Percentiles rank a stretch among this genome's conserved stretches.
These are phyloP conservation scores for Talaromyces borbonicus DNA, from an alignment of 495 filamentous ascomycete genomes.

Conservation along the genomic window DNA sequence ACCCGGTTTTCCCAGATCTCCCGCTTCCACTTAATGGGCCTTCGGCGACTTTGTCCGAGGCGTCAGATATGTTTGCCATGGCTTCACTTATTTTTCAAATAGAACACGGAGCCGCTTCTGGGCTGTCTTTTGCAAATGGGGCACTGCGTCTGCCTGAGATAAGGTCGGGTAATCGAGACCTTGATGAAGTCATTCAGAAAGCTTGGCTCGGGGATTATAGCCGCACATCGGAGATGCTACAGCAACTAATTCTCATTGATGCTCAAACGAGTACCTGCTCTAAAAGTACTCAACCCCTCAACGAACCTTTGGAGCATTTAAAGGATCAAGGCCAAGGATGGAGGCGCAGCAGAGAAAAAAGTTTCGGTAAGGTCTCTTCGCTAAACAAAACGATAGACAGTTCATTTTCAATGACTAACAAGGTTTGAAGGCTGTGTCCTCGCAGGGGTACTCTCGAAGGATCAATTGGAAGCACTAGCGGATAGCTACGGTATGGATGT, in stretches of 20 bases:
- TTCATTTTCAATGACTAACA: constrained; percentile 8
- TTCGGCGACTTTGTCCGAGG: constrained; percentile 14
- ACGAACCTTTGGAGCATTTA: constrained; percentile 6
- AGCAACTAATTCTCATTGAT: constrained; percentile 9
- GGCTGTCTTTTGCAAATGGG: constrained; percentile 14
- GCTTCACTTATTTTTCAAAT: constrained; percentile 17
- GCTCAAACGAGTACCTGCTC: neutral
- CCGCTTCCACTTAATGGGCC: constrained; percentile 15
- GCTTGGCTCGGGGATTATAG: constrained; percentile 19
- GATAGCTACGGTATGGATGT: constrained; percentile 15
- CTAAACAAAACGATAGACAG: constrained; percentile 5
- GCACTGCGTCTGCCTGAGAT: constrained; percentile 14
- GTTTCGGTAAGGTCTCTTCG: constrained; percentile 12
- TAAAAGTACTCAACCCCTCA: neutral
- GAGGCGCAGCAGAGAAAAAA: constrained; percentile 12
- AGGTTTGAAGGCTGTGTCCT: constrained; percentile 14
- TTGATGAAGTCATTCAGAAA: constrained; percentile 14
- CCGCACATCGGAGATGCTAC: constrained; percentile 15
- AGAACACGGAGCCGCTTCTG: constrained; percentile 15
- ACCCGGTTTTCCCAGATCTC: constrained; percentile 13
- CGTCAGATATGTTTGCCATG: constrained; percentile 18
- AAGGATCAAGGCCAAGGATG: constrained; percentile 11
- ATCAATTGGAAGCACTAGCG: constrained; percentile 14
- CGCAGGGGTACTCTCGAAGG: constrained; percentile 12
- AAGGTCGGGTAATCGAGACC: constrained; percentile 10